Conservation (phyloP, 1,284 basidiomycete genomes). For the Melampsora medusae region DNA sequence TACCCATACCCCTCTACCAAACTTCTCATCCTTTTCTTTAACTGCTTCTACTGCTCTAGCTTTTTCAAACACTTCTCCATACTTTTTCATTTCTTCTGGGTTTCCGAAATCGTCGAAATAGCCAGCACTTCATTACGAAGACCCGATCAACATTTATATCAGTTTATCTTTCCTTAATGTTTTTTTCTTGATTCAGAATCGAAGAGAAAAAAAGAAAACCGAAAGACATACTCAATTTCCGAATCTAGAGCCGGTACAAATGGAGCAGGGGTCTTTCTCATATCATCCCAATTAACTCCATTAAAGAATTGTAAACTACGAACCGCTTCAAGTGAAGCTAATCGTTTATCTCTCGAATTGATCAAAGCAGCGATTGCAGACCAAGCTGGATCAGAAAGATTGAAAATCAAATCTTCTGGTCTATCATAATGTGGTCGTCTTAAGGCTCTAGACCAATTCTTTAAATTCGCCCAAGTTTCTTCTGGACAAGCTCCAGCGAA, state of each 20-base stretch:
- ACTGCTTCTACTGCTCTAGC: conserved; percentile 89
- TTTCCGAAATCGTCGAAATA: conserved; percentile 98
- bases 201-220: background rate
- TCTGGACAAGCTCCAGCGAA: conserved; percentile 94
- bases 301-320: conserved; percentile 81
- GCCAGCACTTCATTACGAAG: conserved; percentile 62
- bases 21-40: conserved; percentile 75
- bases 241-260: conserved; percentile 94
- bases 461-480: conserved; percentile 98
- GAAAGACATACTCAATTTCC: conserved; percentile 66
- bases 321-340: conserved; percentile 71
- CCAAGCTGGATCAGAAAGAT: conserved; percentile 90
- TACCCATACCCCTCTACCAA: conserved; percentile 81
- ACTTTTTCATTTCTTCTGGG: conserved; percentile 92
- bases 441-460: conserved; percentile 90
- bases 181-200: background rate
- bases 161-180: background rate
- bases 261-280: conserved; percentile 78
- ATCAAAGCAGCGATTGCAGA: conserved; percentile 81
- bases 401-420: conserved; percentile 95
- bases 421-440: conserved; percentile 90
- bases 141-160: background rate
- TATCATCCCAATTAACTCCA: conserved; percentile 69
- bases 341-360: conserved; percentile 74
- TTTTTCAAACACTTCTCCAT: conserved; percentile 89